A percentile compares a stretch with the other conserved stretches of the same genome.
phyloP scores from a whole-genome alignment of 495 filamentous ascomycete genomes.

The Melanomma pulvis-pyrius region DNA sequence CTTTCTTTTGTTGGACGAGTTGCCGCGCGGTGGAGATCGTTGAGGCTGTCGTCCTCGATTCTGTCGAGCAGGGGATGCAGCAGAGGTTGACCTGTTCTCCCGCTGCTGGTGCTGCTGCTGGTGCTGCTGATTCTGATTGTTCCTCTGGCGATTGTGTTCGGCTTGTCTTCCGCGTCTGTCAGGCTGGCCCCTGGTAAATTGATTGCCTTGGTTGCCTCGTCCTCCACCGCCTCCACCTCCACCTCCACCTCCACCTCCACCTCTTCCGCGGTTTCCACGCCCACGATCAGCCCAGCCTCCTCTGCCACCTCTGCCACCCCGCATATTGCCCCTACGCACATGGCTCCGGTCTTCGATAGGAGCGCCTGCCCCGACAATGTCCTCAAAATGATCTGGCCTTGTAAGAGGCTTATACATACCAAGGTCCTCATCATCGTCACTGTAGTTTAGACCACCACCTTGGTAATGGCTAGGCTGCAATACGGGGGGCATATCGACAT shows the following conservation, averaged over 20 bases:
- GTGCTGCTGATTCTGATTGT: constrained; percentile 1
- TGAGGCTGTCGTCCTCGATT: constrained; percentile 1
- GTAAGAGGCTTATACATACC: constrained; percentile 41
- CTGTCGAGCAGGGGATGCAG: constrained; percentile 11
- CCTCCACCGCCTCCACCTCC: constrained; percentile 38
- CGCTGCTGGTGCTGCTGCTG: constrained; percentile 2
- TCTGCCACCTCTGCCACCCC: constrained; percentile 17
- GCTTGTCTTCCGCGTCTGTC: constrained; percentile 11
- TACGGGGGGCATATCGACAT: constrained; percentile 5
- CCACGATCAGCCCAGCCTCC: constrained; percentile 32
- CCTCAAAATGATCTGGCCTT: constrained; percentile 37
- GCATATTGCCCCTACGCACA: constrained; percentile 29
- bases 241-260: constrained; percentile 31
- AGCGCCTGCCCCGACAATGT: constrained; percentile 33
- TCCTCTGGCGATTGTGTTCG: constrained; percentile 11
- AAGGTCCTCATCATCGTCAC: constrained; percentile 39
- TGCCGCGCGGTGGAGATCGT: constrained; percentile 4
- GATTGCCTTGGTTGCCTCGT: constrained; percentile 53
- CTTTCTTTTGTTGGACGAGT: constrained; percentile 5
- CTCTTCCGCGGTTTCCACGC: constrained; percentile 33
- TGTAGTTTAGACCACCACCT: constrained; percentile 31
- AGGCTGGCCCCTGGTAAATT: neutral
- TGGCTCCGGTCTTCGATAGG: constrained; percentile 37
- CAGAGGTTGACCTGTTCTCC: constrained; percentile 10
- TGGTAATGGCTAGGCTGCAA: constrained; percentile 12